Percentiles rank a stretch among this genome's conserved stretches.
These are phyloP conservation scores for Alloteropsis semialata DNA, from an alignment of 176 grass and related monocot genomes.

Conservation along the genomic window DNA sequence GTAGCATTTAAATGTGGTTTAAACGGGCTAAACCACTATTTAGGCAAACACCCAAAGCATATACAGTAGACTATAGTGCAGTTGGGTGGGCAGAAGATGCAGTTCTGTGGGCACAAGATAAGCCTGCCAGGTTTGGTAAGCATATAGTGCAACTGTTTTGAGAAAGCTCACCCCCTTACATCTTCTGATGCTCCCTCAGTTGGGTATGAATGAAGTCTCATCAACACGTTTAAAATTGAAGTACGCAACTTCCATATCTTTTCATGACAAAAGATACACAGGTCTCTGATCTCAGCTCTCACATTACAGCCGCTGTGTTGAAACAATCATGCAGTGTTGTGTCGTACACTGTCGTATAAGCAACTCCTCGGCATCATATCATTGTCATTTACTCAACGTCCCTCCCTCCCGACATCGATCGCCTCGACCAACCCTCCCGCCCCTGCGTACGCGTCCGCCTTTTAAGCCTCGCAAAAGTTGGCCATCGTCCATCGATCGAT, in stretches of 20 bases:
- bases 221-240: neutral
- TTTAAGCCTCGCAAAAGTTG: slow-evolving; percentile 18
- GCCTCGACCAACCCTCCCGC: neutral
- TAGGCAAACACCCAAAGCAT: too few relatives aligned
- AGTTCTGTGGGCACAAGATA: neutral
- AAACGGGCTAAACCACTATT: too few relatives aligned
- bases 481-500: neutral
- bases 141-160: too few relatives aligned
- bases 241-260: neutral
- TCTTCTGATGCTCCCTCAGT: neutral
- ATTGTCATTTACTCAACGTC: slow-evolving; percentile 22
- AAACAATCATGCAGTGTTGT: neutral
- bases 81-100: too few relatives aligned
- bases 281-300: neutral
- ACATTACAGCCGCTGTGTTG: neutral
- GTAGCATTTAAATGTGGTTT: too few relatives aligned
- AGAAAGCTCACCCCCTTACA: neutral
- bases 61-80: too few relatives aligned
- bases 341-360: slow-evolving; percentile 31
- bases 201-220: neutral
- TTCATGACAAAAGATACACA: neutral
- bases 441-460: neutral
- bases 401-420: neutral
- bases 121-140: neutral
- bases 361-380: slow-evolving; percentile 32